phyloP scores from a whole-genome alignment of 1,284 basidiomycete species.

The Leccinum solheimii region DNA sequence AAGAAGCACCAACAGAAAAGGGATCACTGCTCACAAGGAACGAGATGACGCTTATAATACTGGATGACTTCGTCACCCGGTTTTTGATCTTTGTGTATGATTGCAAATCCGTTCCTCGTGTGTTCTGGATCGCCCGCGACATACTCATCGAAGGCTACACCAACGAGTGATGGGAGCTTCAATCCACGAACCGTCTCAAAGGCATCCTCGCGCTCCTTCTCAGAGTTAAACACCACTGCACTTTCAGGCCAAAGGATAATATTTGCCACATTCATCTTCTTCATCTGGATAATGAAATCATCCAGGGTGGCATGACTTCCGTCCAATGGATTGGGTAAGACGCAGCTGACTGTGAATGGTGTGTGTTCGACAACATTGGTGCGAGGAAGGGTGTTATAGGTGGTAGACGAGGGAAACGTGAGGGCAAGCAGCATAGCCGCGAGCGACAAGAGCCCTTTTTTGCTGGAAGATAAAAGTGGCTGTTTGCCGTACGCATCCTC shows the following conservation, averaged over 20 bases:
- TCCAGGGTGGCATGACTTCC: constrained; percentile 49
- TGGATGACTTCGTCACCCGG: constrained; percentile 43
- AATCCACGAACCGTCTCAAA: constrained; percentile 44
- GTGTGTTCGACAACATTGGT: constrained; percentile 47
- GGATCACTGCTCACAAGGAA: constrained; percentile 57
- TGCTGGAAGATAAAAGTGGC: constrained; percentile 22
- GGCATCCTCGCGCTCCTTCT: constrained; percentile 47
- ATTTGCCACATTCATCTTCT: constrained; percentile 46
- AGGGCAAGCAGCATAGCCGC: constrained; percentile 45
- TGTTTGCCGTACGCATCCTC: not conserved
- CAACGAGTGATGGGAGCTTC: constrained; percentile 44
- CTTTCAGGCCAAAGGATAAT: constrained; percentile 81
- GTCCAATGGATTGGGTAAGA: constrained; percentile 49
- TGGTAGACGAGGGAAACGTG: constrained; percentile 56
- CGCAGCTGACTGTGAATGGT: constrained; percentile 62
- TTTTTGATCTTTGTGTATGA: constrained; percentile 45
- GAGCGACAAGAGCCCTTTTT: constrained; percentile 37
- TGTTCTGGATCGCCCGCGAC: constrained; percentile 41
- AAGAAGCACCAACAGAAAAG: not conserved
- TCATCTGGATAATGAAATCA: constrained; percentile 60
- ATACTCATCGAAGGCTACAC: constrained; percentile 67
- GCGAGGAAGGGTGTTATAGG: constrained; percentile 43
- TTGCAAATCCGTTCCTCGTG: constrained; percentile 60
- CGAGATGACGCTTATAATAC: constrained; percentile 74
- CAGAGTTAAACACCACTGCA: constrained; percentile 60